Conservation (phyloP, 2,329 filamentous ascomycete genomes). For the Fusarium keratoplasticum region DNA sequence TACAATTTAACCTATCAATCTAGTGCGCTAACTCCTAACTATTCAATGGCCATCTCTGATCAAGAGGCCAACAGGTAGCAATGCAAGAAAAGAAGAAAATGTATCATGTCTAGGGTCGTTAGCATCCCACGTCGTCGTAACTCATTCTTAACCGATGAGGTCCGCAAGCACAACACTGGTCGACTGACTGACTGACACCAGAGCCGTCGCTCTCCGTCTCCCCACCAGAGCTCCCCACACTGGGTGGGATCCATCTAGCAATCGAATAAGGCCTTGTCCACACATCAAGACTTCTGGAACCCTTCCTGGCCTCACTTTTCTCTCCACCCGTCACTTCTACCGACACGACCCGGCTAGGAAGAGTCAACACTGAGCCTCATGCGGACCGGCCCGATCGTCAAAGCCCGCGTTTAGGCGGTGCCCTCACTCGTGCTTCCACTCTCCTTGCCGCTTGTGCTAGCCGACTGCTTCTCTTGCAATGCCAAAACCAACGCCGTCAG, state of each 20-base stretch:
- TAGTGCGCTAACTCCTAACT: constrained; percentile 7
- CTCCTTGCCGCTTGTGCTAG: constrained; percentile 18
- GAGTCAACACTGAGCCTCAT: background rate
- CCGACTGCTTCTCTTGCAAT: constrained; percentile 56
- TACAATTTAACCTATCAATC: constrained; percentile 10
- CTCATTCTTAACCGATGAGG: constrained; percentile 4
- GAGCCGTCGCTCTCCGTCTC: constrained; percentile 36
- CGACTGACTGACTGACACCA: constrained; percentile 9
- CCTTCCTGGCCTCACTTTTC: constrained; percentile 10
- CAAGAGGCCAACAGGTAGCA: background rate
- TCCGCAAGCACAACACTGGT: constrained; percentile 14
- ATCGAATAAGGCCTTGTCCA: background rate
- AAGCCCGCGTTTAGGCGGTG: constrained; percentile 25
- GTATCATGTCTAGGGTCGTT: constrained; percentile 2
- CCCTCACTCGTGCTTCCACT: constrained; percentile 11
- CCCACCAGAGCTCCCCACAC: constrained; percentile 16
- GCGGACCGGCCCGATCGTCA: constrained; percentile 11
- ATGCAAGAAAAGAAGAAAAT: background rate
- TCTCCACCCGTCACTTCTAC: constrained; percentile 29
- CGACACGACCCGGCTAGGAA: constrained; percentile 29
- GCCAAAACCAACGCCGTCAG: constrained; percentile 64
- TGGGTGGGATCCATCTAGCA: background rate
- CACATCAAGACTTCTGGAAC: constrained; percentile 23
- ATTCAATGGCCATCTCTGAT: background rate
- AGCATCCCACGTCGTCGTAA: background rate